Percentiles rank a stretch among this genome's conserved stretches.
Evolutionary conservation across 2,329 filamentous ascomycete species (phyloP).

Genomic region (Lachnellula hyalina): DNA sequence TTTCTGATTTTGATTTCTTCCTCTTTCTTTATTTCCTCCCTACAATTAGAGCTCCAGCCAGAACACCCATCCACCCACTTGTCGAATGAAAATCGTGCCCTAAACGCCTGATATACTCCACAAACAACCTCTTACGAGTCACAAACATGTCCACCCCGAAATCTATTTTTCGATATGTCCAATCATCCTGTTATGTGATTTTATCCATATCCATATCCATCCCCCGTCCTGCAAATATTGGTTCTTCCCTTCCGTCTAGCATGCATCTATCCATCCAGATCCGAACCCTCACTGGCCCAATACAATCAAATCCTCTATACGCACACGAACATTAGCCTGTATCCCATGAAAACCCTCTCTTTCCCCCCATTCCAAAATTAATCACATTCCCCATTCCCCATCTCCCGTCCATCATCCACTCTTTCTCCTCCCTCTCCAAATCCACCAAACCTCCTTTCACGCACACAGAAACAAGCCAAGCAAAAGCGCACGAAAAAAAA

Average conservation of each 20-base stretch:
- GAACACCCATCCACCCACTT: constrained; percentile 3
- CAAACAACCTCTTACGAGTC: constrained; percentile 1
- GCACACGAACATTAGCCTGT: constrained; percentile 15
- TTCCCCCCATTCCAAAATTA: background rate
- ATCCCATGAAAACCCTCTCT: constrained; percentile 17
- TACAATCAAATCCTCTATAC: constrained; percentile 38
- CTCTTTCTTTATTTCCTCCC: background rate
- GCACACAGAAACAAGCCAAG: too few species aligned
- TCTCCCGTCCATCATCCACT: background rate
- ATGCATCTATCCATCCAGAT: background rate
- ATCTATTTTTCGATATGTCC: background rate
- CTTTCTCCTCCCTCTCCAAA: background rate
- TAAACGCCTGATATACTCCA: constrained; percentile 22
- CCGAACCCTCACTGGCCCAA: constrained; percentile 34
- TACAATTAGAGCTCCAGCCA: constrained; percentile 1
- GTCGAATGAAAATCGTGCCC: constrained; percentile 7
- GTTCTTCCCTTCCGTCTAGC: background rate
- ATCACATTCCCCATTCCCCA: too few species aligned
- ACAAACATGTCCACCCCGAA: background rate
- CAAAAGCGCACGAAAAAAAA: background rate
- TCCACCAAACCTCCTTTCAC: too few species aligned
- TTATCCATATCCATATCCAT: background rate
- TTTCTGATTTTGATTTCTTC: constrained; percentile 10
- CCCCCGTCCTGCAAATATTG: background rate
- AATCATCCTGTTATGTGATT: too few species aligned